Evolutionary conservation across 2,329 filamentous ascomycete genomes (phyloP).

Genomic region (Ascochyta clinopodiicola): DNA sequence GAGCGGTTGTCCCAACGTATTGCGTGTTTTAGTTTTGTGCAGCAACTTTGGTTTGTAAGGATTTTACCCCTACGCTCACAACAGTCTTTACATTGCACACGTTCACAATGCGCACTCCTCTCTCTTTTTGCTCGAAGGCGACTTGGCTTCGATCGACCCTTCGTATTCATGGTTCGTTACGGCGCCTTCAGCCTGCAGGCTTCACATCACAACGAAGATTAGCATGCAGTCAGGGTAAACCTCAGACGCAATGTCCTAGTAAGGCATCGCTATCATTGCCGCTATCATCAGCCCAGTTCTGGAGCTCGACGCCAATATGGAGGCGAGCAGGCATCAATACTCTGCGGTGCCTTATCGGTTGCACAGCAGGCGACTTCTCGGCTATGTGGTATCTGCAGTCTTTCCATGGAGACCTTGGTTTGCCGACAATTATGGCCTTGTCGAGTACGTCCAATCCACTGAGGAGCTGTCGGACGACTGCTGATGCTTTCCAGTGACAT

Average conservation of each 20-base stretch:
- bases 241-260: background rate
- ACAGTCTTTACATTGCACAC: background rate
- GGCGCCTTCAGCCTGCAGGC: background rate
- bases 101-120: background rate
- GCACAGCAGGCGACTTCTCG: constrained; percentile 63
- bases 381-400: constrained; percentile 63
- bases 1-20: background rate
- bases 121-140: background rate
- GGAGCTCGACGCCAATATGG: constrained; percentile 53
- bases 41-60: background rate
- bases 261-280: constrained; percentile 1
- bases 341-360: constrained; percentile 62
- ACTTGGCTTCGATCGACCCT: background rate
- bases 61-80: background rate
- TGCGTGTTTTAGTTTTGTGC: constrained; percentile 2
- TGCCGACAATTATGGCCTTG: constrained; percentile 59
- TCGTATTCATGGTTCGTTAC: background rate
- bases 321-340: constrained; percentile 62
- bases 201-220: background rate
- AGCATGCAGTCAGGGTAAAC: background rate
- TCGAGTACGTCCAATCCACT: constrained; percentile 45
- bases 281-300: constrained; percentile 36
- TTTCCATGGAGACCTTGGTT: constrained; percentile 55
- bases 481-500: constrained; percentile 53
- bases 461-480: background rate